These are phyloP conservation scores for Chlorella sp. DNA, from an alignment of 139 green algal species.

Conservation along the genomic window DNA sequence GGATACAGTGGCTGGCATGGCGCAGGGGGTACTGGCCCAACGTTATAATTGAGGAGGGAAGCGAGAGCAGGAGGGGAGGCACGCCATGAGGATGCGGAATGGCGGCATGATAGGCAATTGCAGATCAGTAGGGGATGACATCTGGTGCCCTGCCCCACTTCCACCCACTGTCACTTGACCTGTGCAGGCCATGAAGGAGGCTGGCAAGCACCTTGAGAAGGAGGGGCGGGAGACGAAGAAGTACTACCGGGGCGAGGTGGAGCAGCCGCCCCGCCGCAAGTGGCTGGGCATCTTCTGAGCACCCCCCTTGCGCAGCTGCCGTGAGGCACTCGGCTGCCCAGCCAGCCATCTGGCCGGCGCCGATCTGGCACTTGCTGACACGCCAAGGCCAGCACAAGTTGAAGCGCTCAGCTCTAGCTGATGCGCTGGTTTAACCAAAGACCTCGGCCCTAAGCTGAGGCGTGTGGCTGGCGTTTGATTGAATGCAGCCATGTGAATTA, in stretches of 20 bases:
- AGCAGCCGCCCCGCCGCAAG: background rate
- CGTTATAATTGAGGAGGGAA: too few relatives aligned
- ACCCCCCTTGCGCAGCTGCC: too few relatives aligned
- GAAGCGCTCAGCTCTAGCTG: background rate
- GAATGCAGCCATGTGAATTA: too few relatives aligned
- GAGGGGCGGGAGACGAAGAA: conserved; percentile 24
- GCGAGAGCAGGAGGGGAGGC: too few relatives aligned
- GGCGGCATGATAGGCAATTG: too few relatives aligned
- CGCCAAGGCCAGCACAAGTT: background rate
- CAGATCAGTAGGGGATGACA: too few relatives aligned
- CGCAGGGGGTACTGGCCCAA: too few relatives aligned
- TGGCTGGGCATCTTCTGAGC: conserved; percentile 1
- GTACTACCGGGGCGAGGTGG: background rate
- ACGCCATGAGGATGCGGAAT: too few relatives aligned
- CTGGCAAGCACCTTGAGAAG: conserved; percentile 19
- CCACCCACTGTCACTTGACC: background rate
- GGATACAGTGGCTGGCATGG: too few relatives aligned
- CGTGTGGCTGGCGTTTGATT: background rate
- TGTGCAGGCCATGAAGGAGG: conserved; percentile 6
- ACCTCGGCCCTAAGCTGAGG: background rate
- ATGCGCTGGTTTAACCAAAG: background rate
- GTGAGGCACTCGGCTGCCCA: too few relatives aligned
- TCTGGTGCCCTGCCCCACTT: background rate
- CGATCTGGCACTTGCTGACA: background rate
- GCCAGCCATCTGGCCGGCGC: background rate